Percentiles rank a stretch among this genome's conserved stretches.
Evolutionary conservation across 345 rosid species (phyloP).

Genomic region (Eucalyptus brandiana): DNA sequence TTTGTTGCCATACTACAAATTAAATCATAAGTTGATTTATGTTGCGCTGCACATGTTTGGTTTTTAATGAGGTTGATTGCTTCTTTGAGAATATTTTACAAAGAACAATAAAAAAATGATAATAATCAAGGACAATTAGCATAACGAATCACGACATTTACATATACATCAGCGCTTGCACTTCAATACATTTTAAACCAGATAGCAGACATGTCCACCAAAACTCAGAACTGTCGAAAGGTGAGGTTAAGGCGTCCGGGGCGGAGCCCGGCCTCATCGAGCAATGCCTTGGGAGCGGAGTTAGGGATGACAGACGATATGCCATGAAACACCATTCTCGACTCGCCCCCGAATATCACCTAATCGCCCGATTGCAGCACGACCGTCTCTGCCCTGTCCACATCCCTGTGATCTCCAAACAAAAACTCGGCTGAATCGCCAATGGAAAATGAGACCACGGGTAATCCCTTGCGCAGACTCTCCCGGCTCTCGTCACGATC

Average conservation of each 20-base stretch:
- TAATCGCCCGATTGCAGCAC: slow-evolving; percentile 44
- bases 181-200: background rate
- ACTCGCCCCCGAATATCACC: slow-evolving; percentile 49
- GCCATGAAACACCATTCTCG: slow-evolving; percentile 51
- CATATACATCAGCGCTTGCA: background rate
- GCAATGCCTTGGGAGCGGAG: slow-evolving; percentile 28
- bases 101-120: background rate
- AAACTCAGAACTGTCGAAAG: slow-evolving; percentile 27
- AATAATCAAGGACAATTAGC: background rate
- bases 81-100: background rate
- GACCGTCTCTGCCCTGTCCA: slow-evolving; percentile 14
- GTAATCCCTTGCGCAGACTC: slow-evolving; percentile 28
- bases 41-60: background rate
- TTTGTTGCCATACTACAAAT: background rate
- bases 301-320: slow-evolving; percentile 19
- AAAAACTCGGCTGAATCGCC: slow-evolving; percentile 54
- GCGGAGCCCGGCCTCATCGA: slow-evolving; percentile 18
- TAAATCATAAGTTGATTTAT: background rate
- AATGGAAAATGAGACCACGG: slow-evolving; percentile 41
- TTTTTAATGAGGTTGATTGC: background rate
- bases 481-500: slow-evolving; percentile 48
- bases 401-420: slow-evolving; percentile 27
- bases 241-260: slow-evolving; percentile 59
- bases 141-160: background rate
- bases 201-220: background rate